Evolutionary conservation across 2,329 filamentous ascomycete genomes (phyloP).

Genomic region (Monosporascus sp.): DNA sequence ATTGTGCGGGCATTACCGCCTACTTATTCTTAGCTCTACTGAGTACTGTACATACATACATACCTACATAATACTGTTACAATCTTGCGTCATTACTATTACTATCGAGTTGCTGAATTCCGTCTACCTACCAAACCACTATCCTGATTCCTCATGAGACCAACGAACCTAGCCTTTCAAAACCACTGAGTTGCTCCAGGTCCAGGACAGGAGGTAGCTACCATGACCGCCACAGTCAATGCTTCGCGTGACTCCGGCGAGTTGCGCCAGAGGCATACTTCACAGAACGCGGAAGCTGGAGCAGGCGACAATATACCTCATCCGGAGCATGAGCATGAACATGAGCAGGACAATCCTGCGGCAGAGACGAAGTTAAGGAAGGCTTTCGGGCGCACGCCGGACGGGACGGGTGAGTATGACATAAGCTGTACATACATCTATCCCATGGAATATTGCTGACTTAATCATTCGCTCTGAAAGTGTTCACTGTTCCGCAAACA

Average conservation of each 20-base stretch:
- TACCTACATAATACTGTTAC: no score
- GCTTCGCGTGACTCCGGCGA: conserved; percentile 15
- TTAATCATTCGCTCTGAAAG: conserved; percentile 38
- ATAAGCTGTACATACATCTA: not conserved
- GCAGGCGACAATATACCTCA: conserved; percentile 7
- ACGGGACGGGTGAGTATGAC: conserved; percentile 73
- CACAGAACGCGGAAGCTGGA: conserved; percentile 7
- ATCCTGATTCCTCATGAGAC: not conserved
- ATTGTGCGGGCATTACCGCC: not conserved
- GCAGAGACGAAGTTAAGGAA: conserved; percentile 44
- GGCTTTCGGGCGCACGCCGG: conserved; percentile 86
- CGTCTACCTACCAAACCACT: not conserved
- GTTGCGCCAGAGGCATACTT: conserved; percentile 21
- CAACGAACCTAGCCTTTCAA: not conserved
- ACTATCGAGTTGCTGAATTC: not conserved
- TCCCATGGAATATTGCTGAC: conserved; percentile 3
- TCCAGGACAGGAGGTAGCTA: conserved; percentile 1
- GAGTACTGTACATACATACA: no score
- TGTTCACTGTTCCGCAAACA: conserved; percentile 91
- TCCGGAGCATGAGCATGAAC: not conserved
- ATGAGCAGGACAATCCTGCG: conserved; percentile 6
- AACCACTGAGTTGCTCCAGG: not conserved
- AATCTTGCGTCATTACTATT: not conserved
- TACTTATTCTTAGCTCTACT: not conserved
- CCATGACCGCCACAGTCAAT: conserved; percentile 15